Percentiles rank a stretch among this genome's conserved stretches.
Evolutionary conservation across 2,329 filamentous ascomycete genomes (phyloP).

Genomic region (Phyllosticta ampelicida): DNA sequence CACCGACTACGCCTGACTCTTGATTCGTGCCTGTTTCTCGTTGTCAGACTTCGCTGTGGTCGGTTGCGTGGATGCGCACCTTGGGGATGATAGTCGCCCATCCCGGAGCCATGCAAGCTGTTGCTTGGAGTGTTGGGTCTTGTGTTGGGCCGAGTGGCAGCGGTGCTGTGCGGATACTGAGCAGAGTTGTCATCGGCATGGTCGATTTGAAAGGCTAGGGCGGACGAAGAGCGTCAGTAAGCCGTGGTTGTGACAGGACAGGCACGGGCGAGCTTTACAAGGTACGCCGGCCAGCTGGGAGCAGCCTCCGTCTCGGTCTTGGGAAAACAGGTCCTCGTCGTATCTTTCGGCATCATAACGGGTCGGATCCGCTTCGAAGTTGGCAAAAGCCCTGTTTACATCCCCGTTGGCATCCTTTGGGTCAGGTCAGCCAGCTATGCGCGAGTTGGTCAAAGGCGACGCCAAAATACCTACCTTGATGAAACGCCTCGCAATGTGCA

Average conservation of each 20-base stretch:
- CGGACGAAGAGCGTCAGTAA: not conserved
- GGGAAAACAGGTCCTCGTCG: conserved; percentile 9
- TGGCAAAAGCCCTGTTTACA: conserved; percentile 4
- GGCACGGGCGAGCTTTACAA: conserved; percentile 4
- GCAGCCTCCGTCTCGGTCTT: conserved; percentile 10
- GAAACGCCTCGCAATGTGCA: conserved; percentile 1
- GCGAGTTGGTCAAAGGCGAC: not conserved
- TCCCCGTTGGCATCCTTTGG: conserved; percentile 8
- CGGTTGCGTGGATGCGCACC: not conserved
- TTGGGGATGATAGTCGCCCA: not conserved
- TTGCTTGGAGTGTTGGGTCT: conserved; percentile 11
- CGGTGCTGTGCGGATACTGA: conserved; percentile 10
- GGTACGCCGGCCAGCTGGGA: conserved; percentile 5
- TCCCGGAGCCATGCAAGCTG: conserved; percentile 8
- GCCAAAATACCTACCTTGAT: conserved; percentile 2
- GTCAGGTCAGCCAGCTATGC: not conserved
- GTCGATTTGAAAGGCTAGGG: conserved; percentile 11
- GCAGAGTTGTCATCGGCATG: conserved; percentile 2
- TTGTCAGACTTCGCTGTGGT: conserved; percentile 1
- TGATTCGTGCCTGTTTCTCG: conserved; percentile 24
- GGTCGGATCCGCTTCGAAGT: conserved; percentile 8
- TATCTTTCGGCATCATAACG: conserved; percentile 8
- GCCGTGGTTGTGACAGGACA: not conserved
- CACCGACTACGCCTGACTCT: conserved; percentile 43
- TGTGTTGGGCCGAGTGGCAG: conserved; percentile 10